phyloP scores from a whole-genome alignment of 192 early-diverging fungal genomes.

The Neocallimastix lanati region DNA sequence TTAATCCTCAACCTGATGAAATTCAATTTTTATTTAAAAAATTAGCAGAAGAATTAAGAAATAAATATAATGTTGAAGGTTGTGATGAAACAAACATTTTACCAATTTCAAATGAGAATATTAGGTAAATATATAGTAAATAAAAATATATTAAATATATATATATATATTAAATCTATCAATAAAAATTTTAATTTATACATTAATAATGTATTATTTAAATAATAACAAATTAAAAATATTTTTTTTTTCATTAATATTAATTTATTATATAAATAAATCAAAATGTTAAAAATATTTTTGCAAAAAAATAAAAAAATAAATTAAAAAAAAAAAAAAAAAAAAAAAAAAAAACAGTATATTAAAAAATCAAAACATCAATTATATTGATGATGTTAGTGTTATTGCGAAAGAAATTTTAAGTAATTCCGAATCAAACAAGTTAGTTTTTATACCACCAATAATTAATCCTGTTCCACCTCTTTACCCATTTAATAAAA shows the following conservation, averaged over 20 bases:
- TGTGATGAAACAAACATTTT: background rate
- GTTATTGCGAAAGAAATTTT: background rate
- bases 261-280: too few relatives aligned
- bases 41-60: background rate
- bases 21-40: background rate
- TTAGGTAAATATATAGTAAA: background rate
- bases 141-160: too few relatives aligned
- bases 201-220: too few relatives aligned
- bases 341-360: background rate
- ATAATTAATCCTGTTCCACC: background rate
- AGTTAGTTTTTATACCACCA: background rate
- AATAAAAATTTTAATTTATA: too few relatives aligned
- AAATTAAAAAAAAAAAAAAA: too few relatives aligned
- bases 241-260: too few relatives aligned
- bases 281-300: too few relatives aligned
- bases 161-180: too few relatives aligned
- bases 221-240: too few relatives aligned
- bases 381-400: background rate
- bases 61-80: background rate
- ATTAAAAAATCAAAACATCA: background rate
- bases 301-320: too few relatives aligned
- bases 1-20: background rate
- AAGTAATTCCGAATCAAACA: background rate
- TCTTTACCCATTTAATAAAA: background rate
- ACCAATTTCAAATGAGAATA: background rate